Evolutionary conservation across 1,284 basidiomycete species (phyloP), one percentile per base, ranked within the genome.

Genomic region (Malassezia brasiliensis): DNA sequence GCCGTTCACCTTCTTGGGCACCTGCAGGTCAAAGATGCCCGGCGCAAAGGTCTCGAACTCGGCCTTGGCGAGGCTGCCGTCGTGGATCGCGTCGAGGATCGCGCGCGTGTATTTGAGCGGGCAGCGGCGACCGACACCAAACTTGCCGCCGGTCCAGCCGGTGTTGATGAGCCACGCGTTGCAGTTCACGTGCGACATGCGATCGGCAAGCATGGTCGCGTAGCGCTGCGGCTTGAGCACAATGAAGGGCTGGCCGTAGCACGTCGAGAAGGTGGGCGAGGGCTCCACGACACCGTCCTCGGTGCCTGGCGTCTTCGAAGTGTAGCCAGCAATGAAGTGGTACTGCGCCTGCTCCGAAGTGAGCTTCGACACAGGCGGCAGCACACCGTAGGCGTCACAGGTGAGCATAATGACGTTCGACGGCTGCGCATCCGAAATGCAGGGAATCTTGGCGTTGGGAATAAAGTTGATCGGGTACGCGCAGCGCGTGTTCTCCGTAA

Each of bases 141-240:
- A 98, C 78, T 90, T 90, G 76, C 93, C 93, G 60, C 88, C 86
- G 54, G 88, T 87, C 93, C 93, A 98, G 71, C 93, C 93, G 19
- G 93, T 96, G 85, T 98, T 96, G 83, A 98, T 88, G 74, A 98
- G 82, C 89, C 89, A 98, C 81, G 91, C 96, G 78, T 93, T 79
- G 73, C 90, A 90, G 62, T 89, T 83, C 79, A 88, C 81, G 78
- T 85, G 83, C 57, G 85, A 78, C 93, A 98, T 98, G 72, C 88
- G 85, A 74, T 90, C 85, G 9, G 93, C 90, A 66, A 99, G 82
- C 94, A 98, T 99, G 77, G 85, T 82, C 49, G 93, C 93, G 78
- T 99, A 99, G 63, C 89, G 62, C 37, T 64, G 63, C 5, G 77
- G 72, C 79, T 94, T 91, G 58, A 96, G 87, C 64, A 96, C 87